Evolutionary conservation across 2,329 filamentous ascomycete species (phyloP), one percentile per base, ranked within the genome.

Genomic region (Epicoccum nigrum): DNA sequence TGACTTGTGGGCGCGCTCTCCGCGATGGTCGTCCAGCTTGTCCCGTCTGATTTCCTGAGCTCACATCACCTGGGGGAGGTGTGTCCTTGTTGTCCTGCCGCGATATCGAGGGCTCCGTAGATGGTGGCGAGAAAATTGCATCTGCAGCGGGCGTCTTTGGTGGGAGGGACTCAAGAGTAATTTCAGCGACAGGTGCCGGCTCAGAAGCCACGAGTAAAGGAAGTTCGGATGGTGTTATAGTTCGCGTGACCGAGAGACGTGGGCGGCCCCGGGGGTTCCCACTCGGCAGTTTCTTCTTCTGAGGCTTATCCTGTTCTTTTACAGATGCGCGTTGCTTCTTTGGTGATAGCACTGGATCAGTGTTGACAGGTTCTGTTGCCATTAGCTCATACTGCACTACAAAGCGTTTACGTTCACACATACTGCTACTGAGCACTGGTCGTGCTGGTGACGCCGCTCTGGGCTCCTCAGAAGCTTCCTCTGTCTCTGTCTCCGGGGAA

Each of bases 331-430:
- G 60, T 51, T 73, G 64, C 60, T 75, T 75, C 58, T 73, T 72
- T 2, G 75, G 75, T 13, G 75, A 76, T n/a, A 74, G 54, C 11
- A 73, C 54, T 25, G 74, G 71, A 51, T 77, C 79, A n/a, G 74
- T 71, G 56, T 83, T 83, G 40, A 77, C 71, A 51, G 70, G 79
- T 71, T 81, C 80, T 82, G 37, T 1, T 8, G n/a, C 25, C 13
- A 44, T 65, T 46, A 65, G 60, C 13, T 45, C 15, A 46, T 13
- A 68, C 54, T 57, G 32, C 41, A 25, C 23, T 28, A 38, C 19
- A 33, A 28, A 45, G 23, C 43, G 16, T 47, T 55, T 20, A 23
- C 43, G 16, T 47, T 55, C 21, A 23, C 9, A 68, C 73, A 57
- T 68, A 76, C 74, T 80, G 54, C 74, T 74, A 34, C 72, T 71